Base-by-base conservation (phyloP, 768 basidiomycete species). In the Tephrocybe rancida region DNA sequence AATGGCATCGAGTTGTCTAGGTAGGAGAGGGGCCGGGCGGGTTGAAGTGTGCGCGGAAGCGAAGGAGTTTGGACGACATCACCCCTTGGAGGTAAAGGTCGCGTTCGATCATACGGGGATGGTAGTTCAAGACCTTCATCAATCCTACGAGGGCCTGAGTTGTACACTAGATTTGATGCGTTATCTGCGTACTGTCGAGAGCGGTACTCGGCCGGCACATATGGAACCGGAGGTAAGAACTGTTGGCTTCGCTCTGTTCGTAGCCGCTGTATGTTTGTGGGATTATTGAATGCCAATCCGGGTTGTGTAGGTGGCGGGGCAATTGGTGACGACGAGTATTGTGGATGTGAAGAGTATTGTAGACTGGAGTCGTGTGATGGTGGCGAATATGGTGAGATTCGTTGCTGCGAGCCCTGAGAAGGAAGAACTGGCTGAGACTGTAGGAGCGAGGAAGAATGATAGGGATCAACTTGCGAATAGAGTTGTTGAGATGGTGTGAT, bases 1-100 rank as follows among this genome's bases (percentile, higher is more conserved):
- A 61, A 16, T 58, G 61, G 56, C 44, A 62, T 56, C 9, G 58
- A 48, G 29, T 32, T 52, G 45, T 60, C 59, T n/a, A 62, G 50
- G 44, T 49, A 59, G 37, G 62, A 48, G 19, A 56, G 32, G n/a
- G 54, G 35, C 30, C 52, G 38, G n/a, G 50, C 11, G 0, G 46
- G 29, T 5, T 51, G 44, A 22, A 46, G 39, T 25, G 46, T 41
- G 49, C 38, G 45, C n/a, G 49, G 47, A 43, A 29, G 24, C 13
- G 37, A 24, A 16, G 41, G 4, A 30, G 25, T 37, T 16, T 37
- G 19, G 2, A 22, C 21, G 35, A 13, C 52, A 29, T 18, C 21
- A 10, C n/a, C n/a, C n/a, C n/a, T n/a, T n/a, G 39, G 37, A 32
- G 46, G 7, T 24, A 22, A 42, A 14, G 44, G 24, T 37, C 42